Percentiles rank a stretch among this genome's conserved stretches.
Conservation (phyloP, 192 early-diverging fungal species). For the Backusella sp. region DNA sequence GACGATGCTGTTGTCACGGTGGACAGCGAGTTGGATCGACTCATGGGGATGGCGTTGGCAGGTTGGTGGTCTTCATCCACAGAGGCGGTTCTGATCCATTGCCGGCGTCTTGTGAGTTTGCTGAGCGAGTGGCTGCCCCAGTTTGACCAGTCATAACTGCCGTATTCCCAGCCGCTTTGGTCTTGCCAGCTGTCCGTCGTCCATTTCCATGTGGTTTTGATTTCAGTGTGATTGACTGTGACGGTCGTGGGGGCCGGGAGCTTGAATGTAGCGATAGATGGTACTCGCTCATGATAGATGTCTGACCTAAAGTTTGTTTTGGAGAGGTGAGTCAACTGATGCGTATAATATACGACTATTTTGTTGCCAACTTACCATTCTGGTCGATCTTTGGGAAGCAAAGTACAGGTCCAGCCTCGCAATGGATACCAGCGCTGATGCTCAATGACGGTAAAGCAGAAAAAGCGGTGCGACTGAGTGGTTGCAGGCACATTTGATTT, state of each 20-base stretch:
- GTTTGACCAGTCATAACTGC: not conserved
- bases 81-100: not conserved
- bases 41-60: not conserved
- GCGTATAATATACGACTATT: not conserved
- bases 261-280: not conserved
- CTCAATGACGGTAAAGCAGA: not conserved
- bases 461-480: not conserved
- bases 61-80: not conserved
- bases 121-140: not conserved
- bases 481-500: too few relatives aligned
- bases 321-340: not conserved
- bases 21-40: not conserved
- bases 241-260: not conserved
- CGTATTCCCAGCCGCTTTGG: not conserved
- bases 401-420: not conserved
- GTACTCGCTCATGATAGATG: not conserved
- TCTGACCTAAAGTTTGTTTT: constrained; percentile 1
- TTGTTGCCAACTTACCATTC: not conserved
- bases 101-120: not conserved
- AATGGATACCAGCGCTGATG: not conserved
- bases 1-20: not conserved
- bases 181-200: not conserved
- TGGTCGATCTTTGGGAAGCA: not conserved
- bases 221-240: not conserved
- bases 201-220: not conserved